Evolutionary conservation across 2,329 filamentous ascomycete species (phyloP), one percentile per base, ranked within the genome.

Genomic region (Cryphonectria carpinicola): DNA sequence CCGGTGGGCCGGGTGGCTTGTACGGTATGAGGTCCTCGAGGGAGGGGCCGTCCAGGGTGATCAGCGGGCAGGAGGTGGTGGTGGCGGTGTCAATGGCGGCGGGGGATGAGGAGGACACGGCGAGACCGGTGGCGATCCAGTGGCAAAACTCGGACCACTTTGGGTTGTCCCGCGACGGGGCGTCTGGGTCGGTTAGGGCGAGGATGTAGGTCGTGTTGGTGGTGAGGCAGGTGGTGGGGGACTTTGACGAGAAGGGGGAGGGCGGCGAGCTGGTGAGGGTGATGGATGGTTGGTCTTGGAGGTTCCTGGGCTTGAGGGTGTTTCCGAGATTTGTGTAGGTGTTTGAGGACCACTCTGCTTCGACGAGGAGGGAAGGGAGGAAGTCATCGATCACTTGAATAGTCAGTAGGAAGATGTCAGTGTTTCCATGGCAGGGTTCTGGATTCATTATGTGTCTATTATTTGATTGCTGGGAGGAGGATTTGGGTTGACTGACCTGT

Each of bases 301-400:
- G 77, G 22, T 78, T 75, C 32, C 77, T 74, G 0, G 80, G 78
- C 49, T 78, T 76, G 13, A 83, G 71, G 2, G 77, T 86, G 77
- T 90, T 90, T 43, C 89, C 89, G 1, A 90, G 79, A 0, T 80
- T 74, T 28, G 87, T 84, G 32, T 78, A 76, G 60, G 81, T 80
- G 69, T 84, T 76, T 19, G 77, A 79, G 1, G 81, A 78, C 69
- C 84, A 82, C 79, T 86, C 87, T 56, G 78, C 81, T 11, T 87
- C 80, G 56, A 91, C 76, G 54, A 83, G 82, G 67, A 89, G 80
- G 8, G 81, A 81, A 7, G 89, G 88, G 4, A 82, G 77, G 78
- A 91, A 91, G 72, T 87, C 84, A 73, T 90, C 84, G 70, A 91
- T 83, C 28, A 91, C 87, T 87, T 46, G 3, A 41, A 14, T 37